Evolutionary conservation across 2,329 filamentous ascomycete genomes (phyloP), one percentile per base, ranked within the genome.

Genomic region (Penicillium griseofulvum): DNA sequence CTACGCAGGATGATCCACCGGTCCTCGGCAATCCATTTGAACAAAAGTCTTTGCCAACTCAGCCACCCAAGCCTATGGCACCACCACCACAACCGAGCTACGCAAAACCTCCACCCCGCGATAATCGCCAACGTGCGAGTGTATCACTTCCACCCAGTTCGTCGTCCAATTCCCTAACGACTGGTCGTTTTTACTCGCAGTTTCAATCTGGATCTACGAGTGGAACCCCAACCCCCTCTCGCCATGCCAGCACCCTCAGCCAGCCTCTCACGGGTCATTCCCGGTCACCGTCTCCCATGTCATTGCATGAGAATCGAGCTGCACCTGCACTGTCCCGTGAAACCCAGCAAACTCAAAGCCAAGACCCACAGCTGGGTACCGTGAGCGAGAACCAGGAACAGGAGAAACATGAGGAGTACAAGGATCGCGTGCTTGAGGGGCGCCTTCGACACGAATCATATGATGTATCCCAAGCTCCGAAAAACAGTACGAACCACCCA

Each of bases 111-210:
- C 19, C 16, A 12, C n/a, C 41, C 1, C 29, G n/a, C n/a, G 49
- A 54, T 36, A 16, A 42, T 42, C 50, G 16, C 17, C 55, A 57
- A 26, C 55, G 51, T 22, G 41, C 55, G 7, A 60, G 55, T 45
- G 50, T 54, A 39, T 49, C 55, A 34, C 34, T 55, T 22, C 56
- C 55, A 7, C 22, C 49, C 5, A 51, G 14, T 22, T 24, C 39
- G 14, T 49, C 60, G 5, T 29, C 45, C 14, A 46, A 41, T 22
- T 29, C 56, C 33, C 4, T 61, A 17, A 22, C 26, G 12, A 26
- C 56, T n/a, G 39, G 50, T 33, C 57, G 61, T 4, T 65, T 65
- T 17, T 65, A 65, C 24, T 62, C 62, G 8, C 54, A 57, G 11
- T 14, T 53, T 4, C 54, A 54, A n/a, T 49, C 59, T 14, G 31